phyloP scores from a whole-genome alignment of 148 eudicot genomes.

The Chenopodium suecicum region DNA sequence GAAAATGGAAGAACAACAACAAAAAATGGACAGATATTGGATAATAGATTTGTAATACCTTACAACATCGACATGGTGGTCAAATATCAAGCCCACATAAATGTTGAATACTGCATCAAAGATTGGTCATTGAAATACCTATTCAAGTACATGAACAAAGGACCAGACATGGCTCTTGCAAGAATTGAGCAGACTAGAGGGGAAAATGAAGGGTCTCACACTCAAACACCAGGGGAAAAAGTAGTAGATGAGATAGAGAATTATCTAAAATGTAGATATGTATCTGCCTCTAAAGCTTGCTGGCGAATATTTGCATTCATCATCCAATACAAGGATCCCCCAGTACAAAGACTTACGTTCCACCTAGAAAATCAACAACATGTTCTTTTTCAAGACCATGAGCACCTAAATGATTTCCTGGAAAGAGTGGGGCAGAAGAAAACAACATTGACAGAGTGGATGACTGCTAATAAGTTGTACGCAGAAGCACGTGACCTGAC shows the following conservation, averaged over 20 bases:
- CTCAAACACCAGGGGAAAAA: not conserved
- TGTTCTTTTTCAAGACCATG: not conserved
- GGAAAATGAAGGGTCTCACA: not conserved
- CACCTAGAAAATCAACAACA: not conserved
- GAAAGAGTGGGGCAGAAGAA: not conserved
- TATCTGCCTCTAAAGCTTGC: not conserved
- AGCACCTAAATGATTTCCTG: not conserved
- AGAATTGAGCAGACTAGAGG: not conserved
- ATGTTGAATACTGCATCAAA: conserved; percentile 15
- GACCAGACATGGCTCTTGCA: not conserved
- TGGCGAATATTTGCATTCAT: not conserved
- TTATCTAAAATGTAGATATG: not conserved
- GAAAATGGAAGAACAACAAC: not conserved
- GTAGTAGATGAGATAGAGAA: not conserved
- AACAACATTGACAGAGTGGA: not conserved
- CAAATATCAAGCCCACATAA: conserved; percentile 9
- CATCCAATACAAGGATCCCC: not conserved
- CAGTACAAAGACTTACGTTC: not conserved
- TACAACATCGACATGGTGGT: conserved; percentile 11
- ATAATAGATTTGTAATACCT: not conserved
- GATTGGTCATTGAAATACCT: not conserved
- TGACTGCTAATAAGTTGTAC: not conserved
- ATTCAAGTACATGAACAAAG: not conserved
- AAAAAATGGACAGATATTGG: not conserved
- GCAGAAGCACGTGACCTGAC: not conserved